Base-by-base conservation (phyloP, 352 stramenopile species). In the Phytophthora brassicae region DNA sequence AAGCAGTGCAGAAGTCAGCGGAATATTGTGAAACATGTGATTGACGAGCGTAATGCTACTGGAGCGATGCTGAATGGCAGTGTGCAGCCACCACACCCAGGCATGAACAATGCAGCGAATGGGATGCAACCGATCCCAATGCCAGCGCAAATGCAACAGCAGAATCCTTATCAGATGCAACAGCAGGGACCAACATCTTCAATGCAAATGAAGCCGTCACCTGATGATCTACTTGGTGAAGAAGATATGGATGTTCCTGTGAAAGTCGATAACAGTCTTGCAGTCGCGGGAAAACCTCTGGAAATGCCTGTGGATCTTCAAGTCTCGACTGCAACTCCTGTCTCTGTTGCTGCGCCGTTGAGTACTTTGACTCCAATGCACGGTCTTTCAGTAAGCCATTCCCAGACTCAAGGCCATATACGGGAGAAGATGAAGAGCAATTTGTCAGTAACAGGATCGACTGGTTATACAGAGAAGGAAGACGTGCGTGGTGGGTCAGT, bases 11-110 rank as follows among this genome's bases (percentile, higher is more conserved):
- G 76, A 22, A 90, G 72, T 31, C 86, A 95, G 60, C 75, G 86
- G 19, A 81, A 84, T 13, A 88, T 93, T 52, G 82, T 95, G n/a
- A 87, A 89, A 60, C 75, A 88, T 52, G 84, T 93, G 41, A 92
- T 93, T 68, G 77, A 77, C 42, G 72, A 52, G 55, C 82, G 68
- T n/a, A 71, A 66, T 57, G 55, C 64, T 31, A 52, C 51, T 0
- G 45, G 46, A 22, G 47, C 46, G 14, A 35, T 64, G 50, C 7
- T 41, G 46, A 77, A 59, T 56, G 49, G 45, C n/a, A 7, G 17
- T 22, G 38, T 22, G 26, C 45, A 9, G n/a, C n/a, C n/a, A 19
- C 31, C 42, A 24, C 26, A 64, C 6, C 6, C 49, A 22, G 38
- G 41, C 22, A 7, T 49, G 22, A 66, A 51, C 43, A 57, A 43